These are phyloP conservation scores for Ambrosia hybrid DNA, from an alignment of 140 eudicot genomes.

Conservation along the genomic window DNA sequence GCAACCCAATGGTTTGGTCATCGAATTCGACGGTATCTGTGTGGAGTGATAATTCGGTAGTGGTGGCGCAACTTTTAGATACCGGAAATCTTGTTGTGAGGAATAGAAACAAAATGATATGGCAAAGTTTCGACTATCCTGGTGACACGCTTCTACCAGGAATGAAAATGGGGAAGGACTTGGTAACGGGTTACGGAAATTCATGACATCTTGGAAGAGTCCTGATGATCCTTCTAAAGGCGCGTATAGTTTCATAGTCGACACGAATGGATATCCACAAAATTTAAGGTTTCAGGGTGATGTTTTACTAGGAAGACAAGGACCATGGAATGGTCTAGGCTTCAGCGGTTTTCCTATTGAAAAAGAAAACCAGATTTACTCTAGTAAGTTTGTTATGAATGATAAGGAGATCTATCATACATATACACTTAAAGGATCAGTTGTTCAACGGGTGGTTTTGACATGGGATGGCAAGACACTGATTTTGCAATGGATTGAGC, in stretches of 20 bases:
- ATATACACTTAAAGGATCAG: conserved; percentile 21
- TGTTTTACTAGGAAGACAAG: conserved; percentile 1
- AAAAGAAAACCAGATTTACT: conserved; percentile 15
- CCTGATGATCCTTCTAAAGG: conserved; percentile 18
- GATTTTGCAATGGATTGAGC: conserved; percentile 18
- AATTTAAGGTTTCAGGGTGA: not conserved
- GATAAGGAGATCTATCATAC: conserved; percentile 25
- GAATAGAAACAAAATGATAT: conserved; percentile 2
- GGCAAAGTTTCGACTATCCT: conserved; percentile 40
- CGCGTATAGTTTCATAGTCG: not conserved
- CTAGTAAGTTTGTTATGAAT: conserved; percentile 15
- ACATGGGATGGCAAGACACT: conserved; percentile 20
- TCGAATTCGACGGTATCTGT: conserved; percentile 2
- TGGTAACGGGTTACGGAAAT: conserved; percentile 13
- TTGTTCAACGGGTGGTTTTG: conserved; percentile 14
- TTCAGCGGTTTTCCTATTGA: conserved; percentile 25
- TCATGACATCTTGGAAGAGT: conserved; percentile 22
- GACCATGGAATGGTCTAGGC: conserved; percentile 36
- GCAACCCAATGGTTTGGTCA: conserved; percentile 15
- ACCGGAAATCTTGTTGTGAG: conserved; percentile 32
- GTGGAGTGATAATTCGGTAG: not conserved
- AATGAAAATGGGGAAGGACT: conserved; percentile 23
- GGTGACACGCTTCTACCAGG: conserved; percentile 25
- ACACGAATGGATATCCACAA: conserved; percentile 32
- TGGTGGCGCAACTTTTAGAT: conserved; percentile 27